Evolutionary conservation across 225 moss, liverwort and hornwort genomes (phyloP).

Genomic region (Sphagnum tenellum): DNA sequence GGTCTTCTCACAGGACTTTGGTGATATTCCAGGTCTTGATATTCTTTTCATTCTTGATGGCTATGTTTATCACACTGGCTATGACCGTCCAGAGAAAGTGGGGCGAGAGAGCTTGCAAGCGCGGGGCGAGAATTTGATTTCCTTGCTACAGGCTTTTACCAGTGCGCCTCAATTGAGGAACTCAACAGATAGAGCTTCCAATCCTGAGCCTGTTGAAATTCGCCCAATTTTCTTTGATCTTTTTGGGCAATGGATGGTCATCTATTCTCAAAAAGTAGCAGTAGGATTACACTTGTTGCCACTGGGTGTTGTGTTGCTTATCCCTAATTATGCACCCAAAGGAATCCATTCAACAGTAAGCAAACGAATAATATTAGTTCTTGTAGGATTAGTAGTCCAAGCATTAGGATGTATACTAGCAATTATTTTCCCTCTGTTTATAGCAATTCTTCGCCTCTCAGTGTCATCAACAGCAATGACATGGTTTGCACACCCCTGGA

Average conservation of each 20-base stretch:
- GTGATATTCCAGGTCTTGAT: slow-evolving; percentile 88
- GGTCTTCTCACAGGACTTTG: slow-evolving; percentile 73
- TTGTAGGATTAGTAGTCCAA: slow-evolving; percentile 58
- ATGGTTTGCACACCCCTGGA: slow-evolving; percentile 94
- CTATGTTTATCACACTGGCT: slow-evolving; percentile 79
- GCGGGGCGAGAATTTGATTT: slow-evolving; percentile 85
- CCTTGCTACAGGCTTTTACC: slow-evolving; percentile 69
- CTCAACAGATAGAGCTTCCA: slow-evolving; percentile 37
- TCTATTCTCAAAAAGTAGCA: slow-evolving; percentile 73
- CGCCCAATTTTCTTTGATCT: slow-evolving; percentile 91
- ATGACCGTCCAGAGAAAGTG: slow-evolving; percentile 75
- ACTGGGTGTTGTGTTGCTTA: slow-evolving; percentile 47
- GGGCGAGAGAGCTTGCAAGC: slow-evolving; percentile 85
- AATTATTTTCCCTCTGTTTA: slow-evolving; percentile 50
- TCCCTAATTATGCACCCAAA: slow-evolving; percentile 39
- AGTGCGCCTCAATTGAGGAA: slow-evolving; percentile 83
- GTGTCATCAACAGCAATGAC: slow-evolving; percentile 75
- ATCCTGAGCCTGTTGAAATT: slow-evolving; percentile 38
- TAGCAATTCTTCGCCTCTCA: slow-evolving; percentile 68
- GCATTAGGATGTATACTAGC: slow-evolving; percentile 34
- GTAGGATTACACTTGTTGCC: slow-evolving; percentile 63
- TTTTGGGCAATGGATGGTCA: slow-evolving; percentile 71
- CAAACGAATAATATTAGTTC: slow-evolving; percentile 44
- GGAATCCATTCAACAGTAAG: slow-evolving; percentile 49
- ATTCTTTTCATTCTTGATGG: slow-evolving; percentile 82